Conservation (phyloP, 75 land plant species). For the Sequoia sempervirens region DNA sequence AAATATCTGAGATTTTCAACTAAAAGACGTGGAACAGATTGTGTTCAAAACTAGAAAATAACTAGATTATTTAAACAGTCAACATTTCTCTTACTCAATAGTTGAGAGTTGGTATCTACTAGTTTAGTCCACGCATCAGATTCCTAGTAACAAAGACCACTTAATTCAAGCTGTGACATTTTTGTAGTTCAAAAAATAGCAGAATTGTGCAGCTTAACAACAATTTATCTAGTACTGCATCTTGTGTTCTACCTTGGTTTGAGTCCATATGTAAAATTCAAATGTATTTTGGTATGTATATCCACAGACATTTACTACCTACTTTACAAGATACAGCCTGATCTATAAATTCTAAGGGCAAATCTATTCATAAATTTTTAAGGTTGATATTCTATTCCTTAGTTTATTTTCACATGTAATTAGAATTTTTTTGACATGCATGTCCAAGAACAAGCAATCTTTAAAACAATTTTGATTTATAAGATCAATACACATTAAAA, state of each 20-base stretch:
- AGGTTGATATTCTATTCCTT: background rate
- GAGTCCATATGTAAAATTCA: background rate
- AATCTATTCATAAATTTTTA: background rate
- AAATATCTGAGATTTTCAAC: background rate
- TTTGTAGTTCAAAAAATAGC: no score
- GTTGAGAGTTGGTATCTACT: background rate
- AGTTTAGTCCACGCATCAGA: background rate
- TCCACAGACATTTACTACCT: background rate
- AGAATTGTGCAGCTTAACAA: background rate
- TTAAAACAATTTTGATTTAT: background rate
- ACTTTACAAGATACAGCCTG: background rate
- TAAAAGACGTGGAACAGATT: background rate
- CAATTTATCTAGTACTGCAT: background rate
- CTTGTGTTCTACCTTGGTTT: background rate
- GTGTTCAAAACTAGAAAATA: no score
- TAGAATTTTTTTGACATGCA: background rate
- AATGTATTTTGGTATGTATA: background rate
- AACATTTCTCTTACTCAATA: no score
- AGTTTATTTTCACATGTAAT: background rate
- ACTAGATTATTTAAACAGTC: background rate
- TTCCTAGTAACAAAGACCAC: background rate
- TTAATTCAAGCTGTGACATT: no score
- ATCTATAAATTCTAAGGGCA: background rate
- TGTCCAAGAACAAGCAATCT: background rate
- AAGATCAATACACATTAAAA: background rate